phyloP scores from a whole-genome alignment of 148 eudicot genomes.

The Chenopodium formosanum region DNA sequence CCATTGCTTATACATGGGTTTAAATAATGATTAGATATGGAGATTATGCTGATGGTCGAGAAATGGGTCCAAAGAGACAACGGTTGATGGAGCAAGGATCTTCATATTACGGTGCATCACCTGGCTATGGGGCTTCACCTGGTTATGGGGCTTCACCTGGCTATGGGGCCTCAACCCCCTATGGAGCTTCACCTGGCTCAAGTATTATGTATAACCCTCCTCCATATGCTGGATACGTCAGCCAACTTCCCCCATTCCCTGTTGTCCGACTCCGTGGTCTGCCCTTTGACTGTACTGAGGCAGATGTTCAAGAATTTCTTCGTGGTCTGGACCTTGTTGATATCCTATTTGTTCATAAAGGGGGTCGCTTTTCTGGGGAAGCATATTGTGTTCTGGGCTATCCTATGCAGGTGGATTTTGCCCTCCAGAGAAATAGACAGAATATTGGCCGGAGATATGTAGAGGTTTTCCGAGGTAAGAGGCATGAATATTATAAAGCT shows the following conservation, averaged over 20 bases:
- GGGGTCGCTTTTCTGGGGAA: constrained; percentile 83
- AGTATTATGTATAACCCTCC: constrained; percentile 65
- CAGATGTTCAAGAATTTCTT: constrained; percentile 72
- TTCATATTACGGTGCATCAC: constrained; percentile 60
- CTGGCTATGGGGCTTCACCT: constrained; percentile 56
- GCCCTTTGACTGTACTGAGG: constrained; percentile 86
- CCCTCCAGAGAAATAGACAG: constrained; percentile 86
- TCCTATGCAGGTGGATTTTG: constrained; percentile 88
- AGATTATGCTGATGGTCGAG: constrained; percentile 71
- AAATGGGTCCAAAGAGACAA: constrained; percentile 80
- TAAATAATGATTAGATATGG: constrained; percentile 42
- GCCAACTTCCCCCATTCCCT: constrained; percentile 73
- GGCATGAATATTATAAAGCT: constrained; percentile 84
- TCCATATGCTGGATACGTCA: constrained; percentile 49
- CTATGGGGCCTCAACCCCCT: constrained; percentile 50
- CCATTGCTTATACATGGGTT: constrained; percentile 12
- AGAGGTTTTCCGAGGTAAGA: constrained; percentile 84
- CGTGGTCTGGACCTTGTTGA: constrained; percentile 85
- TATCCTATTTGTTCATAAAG: constrained; percentile 70
- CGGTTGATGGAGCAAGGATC: constrained; percentile 73
- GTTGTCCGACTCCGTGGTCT: constrained; percentile 92
- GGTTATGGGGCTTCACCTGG: constrained; percentile 45
- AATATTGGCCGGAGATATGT: constrained; percentile 93
- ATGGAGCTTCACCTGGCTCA: constrained; percentile 46
- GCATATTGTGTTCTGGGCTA: constrained; percentile 85